Conservation (phyloP, 192 early-diverging fungal species). For the Coemansia sp. region DNA sequence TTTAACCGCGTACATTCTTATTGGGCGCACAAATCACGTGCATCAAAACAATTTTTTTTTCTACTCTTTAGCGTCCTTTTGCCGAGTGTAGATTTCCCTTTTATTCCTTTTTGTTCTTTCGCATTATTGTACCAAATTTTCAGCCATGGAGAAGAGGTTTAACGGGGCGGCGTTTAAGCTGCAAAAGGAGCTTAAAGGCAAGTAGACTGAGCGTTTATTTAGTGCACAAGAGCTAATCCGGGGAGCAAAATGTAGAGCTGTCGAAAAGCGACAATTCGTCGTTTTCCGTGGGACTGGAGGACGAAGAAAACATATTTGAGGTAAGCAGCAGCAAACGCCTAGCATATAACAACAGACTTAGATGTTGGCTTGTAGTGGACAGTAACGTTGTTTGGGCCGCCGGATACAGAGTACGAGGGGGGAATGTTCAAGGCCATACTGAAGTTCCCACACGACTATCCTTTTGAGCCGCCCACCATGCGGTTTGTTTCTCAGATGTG, state of each 20-base stretch:
- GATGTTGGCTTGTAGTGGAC: slow-evolving; percentile 82
- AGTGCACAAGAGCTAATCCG: no score
- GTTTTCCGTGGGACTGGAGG: slow-evolving; percentile 89
- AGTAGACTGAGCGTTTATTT: no score
- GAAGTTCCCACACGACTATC: slow-evolving; percentile 75
- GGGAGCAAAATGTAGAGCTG: slow-evolving; percentile 64
- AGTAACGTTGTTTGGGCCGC: slow-evolving; percentile 87
- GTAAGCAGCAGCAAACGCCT: no score
- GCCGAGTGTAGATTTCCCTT: background rate
- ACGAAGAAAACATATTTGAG: slow-evolving; percentile 84
- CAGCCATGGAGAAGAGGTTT: slow-evolving; percentile 12
- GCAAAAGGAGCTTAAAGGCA: slow-evolving; percentile 36
- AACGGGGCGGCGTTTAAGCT: slow-evolving; percentile 28
- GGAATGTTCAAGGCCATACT: slow-evolving; percentile 89
- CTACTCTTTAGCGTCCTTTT: background rate
- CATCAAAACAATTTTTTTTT: background rate
- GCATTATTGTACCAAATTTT: background rate
- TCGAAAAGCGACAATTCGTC: slow-evolving; percentile 68
- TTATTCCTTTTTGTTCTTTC: background rate
- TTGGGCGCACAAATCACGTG: slow-evolving; percentile 6
- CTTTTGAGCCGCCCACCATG: slow-evolving; percentile 86
- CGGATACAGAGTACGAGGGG: slow-evolving; percentile 86
- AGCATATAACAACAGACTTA: background rate
- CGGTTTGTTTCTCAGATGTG: slow-evolving; percentile 82
- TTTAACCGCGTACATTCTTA: background rate